A percentile compares a stretch with the other conserved stretches of the same genome.
phyloP scores from a whole-genome alignment of 805 yeast genomes.

The Barnettozyma californica region DNA sequence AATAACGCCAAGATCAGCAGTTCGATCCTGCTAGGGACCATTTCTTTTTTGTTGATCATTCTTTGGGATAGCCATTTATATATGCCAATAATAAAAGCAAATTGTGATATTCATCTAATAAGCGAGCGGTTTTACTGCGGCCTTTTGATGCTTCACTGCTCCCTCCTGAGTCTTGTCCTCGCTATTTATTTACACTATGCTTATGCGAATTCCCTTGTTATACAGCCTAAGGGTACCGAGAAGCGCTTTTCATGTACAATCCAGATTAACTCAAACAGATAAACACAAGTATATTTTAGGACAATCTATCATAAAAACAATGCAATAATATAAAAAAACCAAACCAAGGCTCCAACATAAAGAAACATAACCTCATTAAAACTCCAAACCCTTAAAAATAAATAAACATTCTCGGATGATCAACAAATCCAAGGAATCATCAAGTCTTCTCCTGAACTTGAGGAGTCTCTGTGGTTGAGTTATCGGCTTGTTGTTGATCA shows the following conservation, averaged over 20 bases:
- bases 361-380: not conserved
- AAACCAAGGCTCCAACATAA: not conserved
- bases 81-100: too few relatives aligned
- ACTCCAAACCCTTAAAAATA: not conserved
- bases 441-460: conserved; percentile 3
- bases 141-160: too few relatives aligned
- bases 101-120: too few relatives aligned
- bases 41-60: not conserved
- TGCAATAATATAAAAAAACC: not conserved
- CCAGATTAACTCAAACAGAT: too few relatives aligned
- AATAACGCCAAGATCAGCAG: conserved; percentile 65
- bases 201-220: too few relatives aligned
- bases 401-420: not conserved
- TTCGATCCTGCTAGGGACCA: conserved; percentile 88
- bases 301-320: not conserved
- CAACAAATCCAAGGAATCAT: not conserved
- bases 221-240: too few relatives aligned
- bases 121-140: too few relatives aligned
- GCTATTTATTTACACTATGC: too few relatives aligned
- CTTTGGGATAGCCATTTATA: too few relatives aligned
- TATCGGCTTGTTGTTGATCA: conserved; percentile 5
- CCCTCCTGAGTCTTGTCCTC: too few relatives aligned
- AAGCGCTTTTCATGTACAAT: too few relatives aligned
- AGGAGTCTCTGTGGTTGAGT: conserved; percentile 5
- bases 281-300: not conserved